Evolutionary conservation across 2,329 filamentous ascomycete genomes (phyloP).

Genomic region (Stenocarpella maydis): DNA sequence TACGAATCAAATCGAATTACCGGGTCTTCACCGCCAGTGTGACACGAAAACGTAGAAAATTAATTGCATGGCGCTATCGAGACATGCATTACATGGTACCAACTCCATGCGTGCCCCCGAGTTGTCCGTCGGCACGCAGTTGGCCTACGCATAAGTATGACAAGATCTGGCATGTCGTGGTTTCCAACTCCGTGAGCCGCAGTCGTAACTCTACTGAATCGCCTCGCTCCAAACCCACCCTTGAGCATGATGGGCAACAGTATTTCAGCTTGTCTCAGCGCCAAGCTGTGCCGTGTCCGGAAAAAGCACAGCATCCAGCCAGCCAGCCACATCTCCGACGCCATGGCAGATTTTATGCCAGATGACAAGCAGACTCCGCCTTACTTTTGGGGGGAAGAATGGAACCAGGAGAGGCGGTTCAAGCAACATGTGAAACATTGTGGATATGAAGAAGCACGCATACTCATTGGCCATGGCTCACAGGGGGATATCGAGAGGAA

Average conservation of each 20-base stretch:
- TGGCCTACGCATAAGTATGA: slow-evolving; percentile 14
- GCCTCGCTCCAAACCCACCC: neutral
- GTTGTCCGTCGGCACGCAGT: neutral
- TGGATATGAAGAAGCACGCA: slow-evolving; percentile 25
- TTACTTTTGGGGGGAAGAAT: slow-evolving; percentile 22
- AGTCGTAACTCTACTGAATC: neutral
- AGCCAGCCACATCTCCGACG: slow-evolving; percentile 11
- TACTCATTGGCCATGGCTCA: neutral
- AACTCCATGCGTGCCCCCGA: neutral
- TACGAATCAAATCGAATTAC: slow-evolving; percentile 4
- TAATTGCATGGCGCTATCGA: slow-evolving; percentile 20
- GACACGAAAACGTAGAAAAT: slow-evolving; percentile 24
- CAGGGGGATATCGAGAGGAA: neutral
- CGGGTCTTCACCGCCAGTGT: slow-evolving; percentile 22
- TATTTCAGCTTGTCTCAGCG: slow-evolving; percentile 9
- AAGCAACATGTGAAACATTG: slow-evolving; percentile 13
- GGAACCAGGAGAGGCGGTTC: slow-evolving; percentile 12
- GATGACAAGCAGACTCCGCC: neutral
- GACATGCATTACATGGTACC: slow-evolving; percentile 16
- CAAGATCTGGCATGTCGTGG: neutral
- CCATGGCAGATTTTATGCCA: slow-evolving; percentile 1
- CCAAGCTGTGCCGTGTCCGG: neutral
- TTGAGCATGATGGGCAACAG: neutral
- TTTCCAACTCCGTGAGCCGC: neutral
- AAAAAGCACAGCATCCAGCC: slow-evolving; percentile 10